Evolutionary conservation across 345 rosid genomes (phyloP).

Genomic region (Hibiscus syriacus): DNA sequence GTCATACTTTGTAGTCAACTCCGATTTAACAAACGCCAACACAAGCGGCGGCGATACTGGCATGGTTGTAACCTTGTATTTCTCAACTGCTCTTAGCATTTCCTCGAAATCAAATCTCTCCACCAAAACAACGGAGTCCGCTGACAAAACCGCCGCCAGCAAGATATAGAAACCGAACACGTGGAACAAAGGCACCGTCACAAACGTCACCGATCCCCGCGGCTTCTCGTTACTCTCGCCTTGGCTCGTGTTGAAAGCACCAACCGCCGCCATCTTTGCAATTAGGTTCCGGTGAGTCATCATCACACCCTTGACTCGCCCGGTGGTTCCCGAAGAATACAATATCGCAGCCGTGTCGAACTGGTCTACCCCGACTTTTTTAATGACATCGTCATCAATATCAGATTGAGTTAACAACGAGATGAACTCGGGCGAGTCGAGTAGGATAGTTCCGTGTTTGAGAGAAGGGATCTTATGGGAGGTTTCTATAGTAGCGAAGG

Average conservation of each 20-base stretch:
- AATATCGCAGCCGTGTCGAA: constrained; percentile 64
- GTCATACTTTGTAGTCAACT: too few species aligned
- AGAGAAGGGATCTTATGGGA: not conserved
- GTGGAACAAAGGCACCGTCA: too few species aligned
- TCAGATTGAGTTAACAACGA: not conserved
- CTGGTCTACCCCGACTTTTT: constrained; percentile 32
- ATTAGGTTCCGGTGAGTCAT: constrained; percentile 67
- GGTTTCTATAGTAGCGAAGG: constrained; percentile 4
- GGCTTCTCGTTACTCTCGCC: too few species aligned
- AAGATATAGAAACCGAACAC: too few species aligned
- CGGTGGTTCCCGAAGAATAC: constrained; percentile 82
- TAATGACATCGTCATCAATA: not conserved
- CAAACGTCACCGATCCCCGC: too few species aligned
- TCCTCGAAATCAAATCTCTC: too few species aligned
- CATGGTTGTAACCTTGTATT: too few species aligned
- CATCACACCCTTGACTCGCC: constrained; percentile 57
- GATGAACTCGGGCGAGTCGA: not conserved
- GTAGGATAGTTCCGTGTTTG: not conserved
- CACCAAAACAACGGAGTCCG: too few species aligned
- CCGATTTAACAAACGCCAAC: too few species aligned
- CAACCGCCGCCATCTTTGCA: constrained; percentile 40
- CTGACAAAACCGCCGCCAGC: too few species aligned
- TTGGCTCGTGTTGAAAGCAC: not conserved
- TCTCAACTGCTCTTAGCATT: too few species aligned
- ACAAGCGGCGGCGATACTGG: too few species aligned